These are phyloP conservation scores for Cnidoscolus chayamansa DNA, from an alignment of 441 rosid genomes.

Conservation along the genomic window DNA sequence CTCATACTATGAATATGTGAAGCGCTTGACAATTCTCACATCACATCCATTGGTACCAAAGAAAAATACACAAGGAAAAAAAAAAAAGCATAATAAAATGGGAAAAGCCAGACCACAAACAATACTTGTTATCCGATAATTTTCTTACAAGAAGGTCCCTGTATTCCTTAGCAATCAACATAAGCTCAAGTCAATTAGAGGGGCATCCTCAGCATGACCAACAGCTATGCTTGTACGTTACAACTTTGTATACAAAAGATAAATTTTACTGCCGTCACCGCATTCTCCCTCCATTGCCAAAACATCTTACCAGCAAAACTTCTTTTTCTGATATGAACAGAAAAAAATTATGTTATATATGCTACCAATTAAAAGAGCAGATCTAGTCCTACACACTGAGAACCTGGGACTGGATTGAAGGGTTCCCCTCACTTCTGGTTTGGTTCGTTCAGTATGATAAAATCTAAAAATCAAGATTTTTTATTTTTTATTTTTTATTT, in stretches of 20 bases:
- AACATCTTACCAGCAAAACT: conserved; percentile 52
- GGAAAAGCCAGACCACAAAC: conserved; percentile 3
- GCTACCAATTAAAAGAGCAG: not conserved
- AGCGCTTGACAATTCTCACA: not conserved
- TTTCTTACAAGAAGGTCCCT: not conserved
- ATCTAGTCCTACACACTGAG: too few species aligned
- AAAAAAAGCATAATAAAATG: not conserved
- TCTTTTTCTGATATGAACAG: conserved; percentile 48
- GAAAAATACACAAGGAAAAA: not conserved
- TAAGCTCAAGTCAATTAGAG: conserved; percentile 18
- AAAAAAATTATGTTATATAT: conserved; percentile 12
- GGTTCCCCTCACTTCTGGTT: too few species aligned
- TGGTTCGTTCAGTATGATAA: too few species aligned
- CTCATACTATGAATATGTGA: not conserved
- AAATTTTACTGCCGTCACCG: conserved; percentile 1
- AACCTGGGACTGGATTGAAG: too few species aligned
- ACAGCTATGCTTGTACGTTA: conserved; percentile 5
- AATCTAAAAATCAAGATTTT: too few species aligned
- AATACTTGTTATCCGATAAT: not conserved
- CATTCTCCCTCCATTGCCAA: conserved; percentile 17
- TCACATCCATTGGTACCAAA: not conserved
- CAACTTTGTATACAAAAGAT: not conserved
- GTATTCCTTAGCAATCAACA: not conserved
- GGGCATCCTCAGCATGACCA: conserved; percentile 14
- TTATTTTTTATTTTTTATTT: too few species aligned